Conservation (phyloP, 306 rosid genomes). For the Dalbergia oliveri region DNA sequence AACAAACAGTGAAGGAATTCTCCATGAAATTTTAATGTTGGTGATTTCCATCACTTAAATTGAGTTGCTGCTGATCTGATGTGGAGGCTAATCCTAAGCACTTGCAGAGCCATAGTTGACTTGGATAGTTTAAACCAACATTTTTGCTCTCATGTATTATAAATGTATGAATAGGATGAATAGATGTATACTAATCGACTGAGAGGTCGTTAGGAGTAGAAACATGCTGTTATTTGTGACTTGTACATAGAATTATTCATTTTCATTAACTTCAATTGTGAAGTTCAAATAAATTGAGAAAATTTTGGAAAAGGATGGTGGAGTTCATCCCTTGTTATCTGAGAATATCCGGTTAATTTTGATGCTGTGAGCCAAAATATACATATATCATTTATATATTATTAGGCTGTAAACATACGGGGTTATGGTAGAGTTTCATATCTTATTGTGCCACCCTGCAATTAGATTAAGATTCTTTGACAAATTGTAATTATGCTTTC, state of each 20-base stretch:
- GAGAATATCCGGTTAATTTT: not conserved
- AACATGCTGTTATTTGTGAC: conserved; percentile 25
- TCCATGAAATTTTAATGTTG: conserved; percentile 42
- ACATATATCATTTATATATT: not conserved
- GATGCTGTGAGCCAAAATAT: not conserved
- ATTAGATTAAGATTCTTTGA: not conserved
- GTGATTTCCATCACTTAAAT: conserved; percentile 29
- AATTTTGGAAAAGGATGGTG: not conserved
- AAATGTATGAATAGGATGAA: not conserved
- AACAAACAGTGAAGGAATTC: conserved; percentile 32
- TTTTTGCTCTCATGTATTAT: conserved; percentile 1
- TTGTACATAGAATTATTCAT: conserved; percentile 43
- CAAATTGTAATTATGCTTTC: not conserved
- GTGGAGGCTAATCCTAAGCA: conserved; percentile 9
- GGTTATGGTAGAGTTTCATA: not conserved
- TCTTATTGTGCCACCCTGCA: not conserved
- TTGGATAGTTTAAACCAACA: conserved; percentile 22
- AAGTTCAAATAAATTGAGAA: not conserved
- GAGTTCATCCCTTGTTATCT: not conserved
- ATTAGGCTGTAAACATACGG: not conserved
- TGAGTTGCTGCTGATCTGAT: conserved; percentile 28
- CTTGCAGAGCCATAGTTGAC: conserved; percentile 28
- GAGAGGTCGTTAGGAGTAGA: conserved; percentile 5
- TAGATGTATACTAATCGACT: not conserved
- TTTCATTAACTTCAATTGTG: conserved; percentile 16